A percentile compares a stretch with the other conserved stretches of the same genome.
These are phyloP conservation scores for Eimeria maxima DNA, from an alignment of 169 alveolate species.

Conservation along the genomic window DNA sequence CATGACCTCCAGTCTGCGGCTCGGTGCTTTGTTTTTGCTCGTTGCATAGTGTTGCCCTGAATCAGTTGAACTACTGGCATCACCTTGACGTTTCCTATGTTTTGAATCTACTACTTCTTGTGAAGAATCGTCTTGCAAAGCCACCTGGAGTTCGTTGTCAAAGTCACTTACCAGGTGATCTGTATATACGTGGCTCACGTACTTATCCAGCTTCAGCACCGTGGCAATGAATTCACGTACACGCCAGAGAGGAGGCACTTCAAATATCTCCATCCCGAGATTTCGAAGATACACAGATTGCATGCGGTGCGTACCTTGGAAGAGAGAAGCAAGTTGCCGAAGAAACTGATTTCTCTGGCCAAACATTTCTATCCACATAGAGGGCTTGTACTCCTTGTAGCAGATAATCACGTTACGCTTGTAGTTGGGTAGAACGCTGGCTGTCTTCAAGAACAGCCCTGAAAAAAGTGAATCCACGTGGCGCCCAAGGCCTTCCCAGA, in stretches of 20 bases:
- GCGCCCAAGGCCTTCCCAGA: conserved; percentile 78
- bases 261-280: conserved; percentile 85
- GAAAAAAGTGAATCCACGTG: conserved; percentile 74
- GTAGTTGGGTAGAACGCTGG: conserved; percentile 77
- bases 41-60: not conserved
- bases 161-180: conserved; percentile 82
- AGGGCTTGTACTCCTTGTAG: conserved; percentile 82
- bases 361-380: conserved; percentile 82
- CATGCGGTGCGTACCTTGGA: conserved; percentile 78
- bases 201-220: conserved; percentile 70
- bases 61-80: not conserved
- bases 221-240: conserved; percentile 78
- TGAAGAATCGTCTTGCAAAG: not conserved
- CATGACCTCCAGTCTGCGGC: conserved; percentile 79
- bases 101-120: not conserved
- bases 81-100: not conserved
- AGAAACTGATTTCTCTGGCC: conserved; percentile 81
- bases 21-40: not conserved
- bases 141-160: conserved; percentile 41
- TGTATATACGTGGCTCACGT: conserved; percentile 82
- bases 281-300: conserved; percentile 84
- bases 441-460: conserved; percentile 78
- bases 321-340: conserved; percentile 76
- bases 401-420: conserved; percentile 82
- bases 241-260: conserved; percentile 83